These are phyloP conservation scores for Podaxis sp. DNA, from an alignment of 768 basidiomycete genomes.

Conservation along the genomic window DNA sequence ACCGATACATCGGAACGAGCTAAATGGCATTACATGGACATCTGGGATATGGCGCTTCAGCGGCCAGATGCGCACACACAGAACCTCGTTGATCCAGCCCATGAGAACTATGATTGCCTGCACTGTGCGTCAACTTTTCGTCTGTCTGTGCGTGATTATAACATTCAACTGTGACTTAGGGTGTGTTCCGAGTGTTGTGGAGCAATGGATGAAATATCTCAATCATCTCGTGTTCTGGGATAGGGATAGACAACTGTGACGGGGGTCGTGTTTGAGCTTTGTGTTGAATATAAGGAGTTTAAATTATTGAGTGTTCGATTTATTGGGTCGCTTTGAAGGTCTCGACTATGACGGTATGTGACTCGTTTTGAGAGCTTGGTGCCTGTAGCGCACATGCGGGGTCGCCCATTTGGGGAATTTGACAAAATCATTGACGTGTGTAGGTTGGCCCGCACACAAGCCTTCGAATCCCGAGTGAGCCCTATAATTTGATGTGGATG, in stretches of 20 bases:
- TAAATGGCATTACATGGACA: constrained; percentile 20
- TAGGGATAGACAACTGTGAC: not conserved
- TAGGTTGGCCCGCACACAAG: too few relatives aligned
- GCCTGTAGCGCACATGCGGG: too few relatives aligned
- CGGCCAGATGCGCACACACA: constrained; percentile 23
- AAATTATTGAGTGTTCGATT: too few relatives aligned
- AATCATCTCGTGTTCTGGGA: constrained; percentile 7
- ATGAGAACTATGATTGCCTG: constrained; percentile 17
- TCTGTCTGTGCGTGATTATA: not conserved
- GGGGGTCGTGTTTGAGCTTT: not conserved
- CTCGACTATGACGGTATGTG: too few relatives aligned
- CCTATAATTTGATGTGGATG: too few relatives aligned
- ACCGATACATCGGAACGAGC: not conserved
- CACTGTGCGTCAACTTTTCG: constrained; percentile 17
- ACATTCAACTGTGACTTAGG: not conserved
- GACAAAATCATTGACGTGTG: too few relatives aligned
- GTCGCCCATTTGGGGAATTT: too few relatives aligned
- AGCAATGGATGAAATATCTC: constrained; percentile 13
- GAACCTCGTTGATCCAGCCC: constrained; percentile 3
- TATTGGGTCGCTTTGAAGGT: too few relatives aligned
- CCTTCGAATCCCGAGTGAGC: too few relatives aligned
- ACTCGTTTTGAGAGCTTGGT: too few relatives aligned
- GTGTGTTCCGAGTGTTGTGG: constrained; percentile 12
- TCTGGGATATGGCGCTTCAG: constrained; percentile 21
- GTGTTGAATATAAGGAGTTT: not conserved